Evolutionary conservation across 768 basidiomycete species (phyloP).

Genomic region (Leccinum uliginosum): DNA sequence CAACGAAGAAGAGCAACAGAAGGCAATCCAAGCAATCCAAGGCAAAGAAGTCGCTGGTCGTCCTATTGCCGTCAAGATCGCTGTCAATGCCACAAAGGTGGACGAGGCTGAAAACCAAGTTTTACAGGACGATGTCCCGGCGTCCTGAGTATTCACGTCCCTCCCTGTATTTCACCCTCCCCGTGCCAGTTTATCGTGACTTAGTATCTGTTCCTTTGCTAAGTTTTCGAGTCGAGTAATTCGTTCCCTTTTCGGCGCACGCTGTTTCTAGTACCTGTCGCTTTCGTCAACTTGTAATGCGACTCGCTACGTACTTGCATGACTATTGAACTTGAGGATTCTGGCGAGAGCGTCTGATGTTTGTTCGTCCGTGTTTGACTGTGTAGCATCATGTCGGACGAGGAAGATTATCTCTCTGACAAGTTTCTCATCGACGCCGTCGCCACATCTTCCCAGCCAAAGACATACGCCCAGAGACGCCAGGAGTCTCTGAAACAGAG

Average conservation of each 20-base stretch:
- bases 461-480: conserved; percentile 68
- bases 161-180: conserved; percentile 17
- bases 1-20: conserved; percentile 81
- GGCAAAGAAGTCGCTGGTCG: conserved; percentile 88
- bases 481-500: conserved; percentile 59
- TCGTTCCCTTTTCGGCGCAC: conserved; percentile 30
- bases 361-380: conserved; percentile 14
- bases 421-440: conserved; percentile 62
- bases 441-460: conserved; percentile 36
- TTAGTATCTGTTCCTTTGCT: conserved; percentile 33
- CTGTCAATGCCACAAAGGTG: conserved; percentile 75
- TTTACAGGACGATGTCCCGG: conserved; percentile 30
- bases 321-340: conserved; percentile 15
- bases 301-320: conserved; percentile 28
- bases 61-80: conserved; percentile 89
- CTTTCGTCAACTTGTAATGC: conserved; percentile 21
- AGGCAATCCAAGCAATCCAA: conserved; percentile 82
- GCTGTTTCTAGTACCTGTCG: conserved; percentile 36
- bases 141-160: conserved; percentile 22
- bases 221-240: conserved; percentile 34
- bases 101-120: conserved; percentile 44
- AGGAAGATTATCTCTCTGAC: conserved; percentile 86
- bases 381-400: conserved; percentile 51
- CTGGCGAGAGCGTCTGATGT: conserved; percentile 12
- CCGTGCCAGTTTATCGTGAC: conserved; percentile 26